Evolutionary conservation across 169 alveolate species (phyloP).

Genomic region (Babesia divergens): DNA sequence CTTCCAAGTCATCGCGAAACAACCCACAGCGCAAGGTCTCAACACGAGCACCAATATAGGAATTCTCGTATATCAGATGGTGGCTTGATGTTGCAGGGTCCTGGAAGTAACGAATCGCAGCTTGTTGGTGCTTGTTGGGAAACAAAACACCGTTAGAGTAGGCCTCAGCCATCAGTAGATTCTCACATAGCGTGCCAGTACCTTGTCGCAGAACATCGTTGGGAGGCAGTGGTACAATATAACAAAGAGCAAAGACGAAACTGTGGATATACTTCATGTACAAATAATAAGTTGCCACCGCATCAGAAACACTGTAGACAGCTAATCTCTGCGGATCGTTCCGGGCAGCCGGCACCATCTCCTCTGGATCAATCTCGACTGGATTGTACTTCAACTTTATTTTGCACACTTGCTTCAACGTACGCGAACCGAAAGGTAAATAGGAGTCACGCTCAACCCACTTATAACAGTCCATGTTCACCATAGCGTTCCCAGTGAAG

Average conservation of each 20-base stretch:
- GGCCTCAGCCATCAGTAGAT: constrained; percentile 97
- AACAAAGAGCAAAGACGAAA: constrained; percentile 95
- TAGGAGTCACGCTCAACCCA: constrained; percentile 99
- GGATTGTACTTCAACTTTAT: constrained; percentile 98
- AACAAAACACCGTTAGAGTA: constrained; percentile 89
- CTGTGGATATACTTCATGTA: constrained; percentile 97
- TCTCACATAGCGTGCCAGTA: constrained; percentile 98
- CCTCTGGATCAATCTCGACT: constrained; percentile 98
- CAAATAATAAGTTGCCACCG: constrained; percentile 98
- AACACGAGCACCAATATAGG: constrained; percentile 96
- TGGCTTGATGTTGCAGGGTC: constrained; percentile 63
- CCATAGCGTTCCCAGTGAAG: constrained; percentile 82
- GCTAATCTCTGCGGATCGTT: constrained; percentile 94
- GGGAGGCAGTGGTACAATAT: constrained; percentile 94
- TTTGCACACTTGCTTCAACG: constrained; percentile 93
- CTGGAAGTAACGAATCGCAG: constrained; percentile 79
- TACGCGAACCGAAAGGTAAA: constrained; percentile 92
- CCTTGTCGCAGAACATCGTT: constrained; percentile 98
- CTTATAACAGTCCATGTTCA: constrained; percentile 96
- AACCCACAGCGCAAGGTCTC: constrained; percentile 95
- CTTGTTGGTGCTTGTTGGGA: constrained; percentile 92
- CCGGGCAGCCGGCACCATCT: constrained; percentile 93
- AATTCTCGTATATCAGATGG: constrained; percentile 79
- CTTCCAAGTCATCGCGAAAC: constrained; percentile 94
- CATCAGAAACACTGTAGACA: constrained; percentile 99